Conservation (phyloP, 2,329 filamentous ascomycete species). For the Trichoderma afroharzianum region DNA sequence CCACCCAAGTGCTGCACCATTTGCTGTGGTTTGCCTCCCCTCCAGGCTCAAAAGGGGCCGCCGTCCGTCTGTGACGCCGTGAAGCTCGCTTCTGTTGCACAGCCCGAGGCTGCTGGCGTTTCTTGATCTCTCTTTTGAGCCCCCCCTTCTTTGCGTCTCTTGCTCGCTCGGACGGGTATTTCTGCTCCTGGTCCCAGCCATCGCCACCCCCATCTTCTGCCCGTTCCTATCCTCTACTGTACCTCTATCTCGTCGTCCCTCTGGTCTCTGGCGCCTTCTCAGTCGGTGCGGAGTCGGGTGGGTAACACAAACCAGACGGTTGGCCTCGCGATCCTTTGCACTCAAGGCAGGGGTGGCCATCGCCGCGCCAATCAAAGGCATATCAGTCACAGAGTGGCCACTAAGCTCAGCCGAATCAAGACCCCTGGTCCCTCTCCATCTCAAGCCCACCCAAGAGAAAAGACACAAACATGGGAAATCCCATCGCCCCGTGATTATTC, state of each 20-base stretch:
- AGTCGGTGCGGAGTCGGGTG: not conserved
- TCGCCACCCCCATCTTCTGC: not conserved
- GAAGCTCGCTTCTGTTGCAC: constrained; percentile 4
- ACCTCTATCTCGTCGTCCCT: not conserved
- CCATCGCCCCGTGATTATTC: constrained; percentile 15
- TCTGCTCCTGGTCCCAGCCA: not conserved
- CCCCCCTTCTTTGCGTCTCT: not conserved
- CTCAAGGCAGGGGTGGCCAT: constrained; percentile 9
- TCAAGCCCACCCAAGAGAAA: constrained; percentile 1
- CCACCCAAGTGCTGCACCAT: not conserved
- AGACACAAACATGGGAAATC: constrained; percentile 5
- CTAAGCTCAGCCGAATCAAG: constrained; percentile 11
- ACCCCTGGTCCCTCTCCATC: not conserved
- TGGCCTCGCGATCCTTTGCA: constrained; percentile 5
- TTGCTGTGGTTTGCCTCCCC: constrained; percentile 12
- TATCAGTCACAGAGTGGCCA: constrained; percentile 8
- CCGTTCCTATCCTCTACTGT: not conserved
- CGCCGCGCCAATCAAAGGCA: constrained; percentile 4
- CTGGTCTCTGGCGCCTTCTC: not conserved
- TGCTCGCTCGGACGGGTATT: not conserved
- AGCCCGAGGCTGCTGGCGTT: not conserved
- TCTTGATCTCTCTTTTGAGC: not conserved
- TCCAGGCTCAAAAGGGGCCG: constrained; percentile 16
- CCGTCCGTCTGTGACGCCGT: constrained; percentile 2
- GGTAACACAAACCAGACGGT: constrained; percentile 2